phyloP scores from a whole-genome alignment of 495 filamentous ascomycete genomes.

The Tuber umbilicatum region DNA sequence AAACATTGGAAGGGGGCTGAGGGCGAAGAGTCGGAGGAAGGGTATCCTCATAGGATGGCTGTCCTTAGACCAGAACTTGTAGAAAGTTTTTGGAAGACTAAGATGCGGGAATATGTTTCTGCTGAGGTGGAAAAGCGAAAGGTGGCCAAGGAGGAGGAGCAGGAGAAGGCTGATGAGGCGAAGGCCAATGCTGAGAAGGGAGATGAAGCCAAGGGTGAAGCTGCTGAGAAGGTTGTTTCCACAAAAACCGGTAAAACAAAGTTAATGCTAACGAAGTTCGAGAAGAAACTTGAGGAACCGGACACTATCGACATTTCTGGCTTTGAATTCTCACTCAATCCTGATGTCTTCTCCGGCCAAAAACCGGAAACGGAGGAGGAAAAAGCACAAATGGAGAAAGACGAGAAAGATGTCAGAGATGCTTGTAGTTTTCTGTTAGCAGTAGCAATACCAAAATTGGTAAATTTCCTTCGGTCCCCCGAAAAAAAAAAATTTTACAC shows the following conservation, averaged over 20 bases:
- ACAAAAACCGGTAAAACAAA: constrained; percentile 22
- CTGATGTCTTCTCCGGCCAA: constrained; percentile 92
- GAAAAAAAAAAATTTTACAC: not conserved
- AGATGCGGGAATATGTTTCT: constrained; percentile 79
- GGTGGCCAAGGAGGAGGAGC: constrained; percentile 42
- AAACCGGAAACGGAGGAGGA: constrained; percentile 82
- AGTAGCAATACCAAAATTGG: constrained; percentile 64
- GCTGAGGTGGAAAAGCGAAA: constrained; percentile 60
- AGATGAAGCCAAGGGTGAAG: constrained; percentile 24
- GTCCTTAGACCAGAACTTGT: constrained; percentile 83
- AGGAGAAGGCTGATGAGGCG: constrained; percentile 29
- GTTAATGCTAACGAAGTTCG: constrained; percentile 28
- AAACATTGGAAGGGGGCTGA: constrained; percentile 50
- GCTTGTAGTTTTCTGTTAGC: constrained; percentile 71
- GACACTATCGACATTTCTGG: constrained; percentile 70
- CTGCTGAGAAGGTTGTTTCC: constrained; percentile 21
- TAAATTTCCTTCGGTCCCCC: constrained; percentile 21
- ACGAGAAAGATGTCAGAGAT: constrained; percentile 81
- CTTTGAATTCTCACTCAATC: constrained; percentile 85
- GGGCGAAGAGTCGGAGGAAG: constrained; percentile 46
- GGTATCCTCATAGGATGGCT: constrained; percentile 93
- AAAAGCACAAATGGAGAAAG: constrained; percentile 72
- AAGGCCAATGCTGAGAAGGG: constrained; percentile 26
- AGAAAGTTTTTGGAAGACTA: constrained; percentile 71
- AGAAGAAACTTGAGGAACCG: constrained; percentile 40